These are phyloP conservation scores for Podospora didyma DNA, from an alignment of 495 filamentous ascomycete genomes.

Conservation along the genomic window DNA sequence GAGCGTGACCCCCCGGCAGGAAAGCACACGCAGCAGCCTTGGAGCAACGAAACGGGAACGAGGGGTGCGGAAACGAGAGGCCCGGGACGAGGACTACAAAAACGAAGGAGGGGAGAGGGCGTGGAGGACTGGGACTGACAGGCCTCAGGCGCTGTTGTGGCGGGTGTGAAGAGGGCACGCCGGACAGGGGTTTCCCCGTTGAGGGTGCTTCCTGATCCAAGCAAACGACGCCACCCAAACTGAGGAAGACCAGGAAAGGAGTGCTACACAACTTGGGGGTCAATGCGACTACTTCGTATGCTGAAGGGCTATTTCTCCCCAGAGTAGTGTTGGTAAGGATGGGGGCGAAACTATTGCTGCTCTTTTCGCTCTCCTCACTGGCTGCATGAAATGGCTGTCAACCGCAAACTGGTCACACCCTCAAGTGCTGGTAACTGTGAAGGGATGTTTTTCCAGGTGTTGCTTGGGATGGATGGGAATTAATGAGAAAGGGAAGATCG, in stretches of 20 bases:
- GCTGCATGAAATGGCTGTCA: no score
- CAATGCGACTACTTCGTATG: no score
- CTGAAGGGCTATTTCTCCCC: no score
- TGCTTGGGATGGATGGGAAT: not conserved
- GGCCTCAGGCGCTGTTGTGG: no score
- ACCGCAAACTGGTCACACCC: no score
- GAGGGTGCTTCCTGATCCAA: no score
- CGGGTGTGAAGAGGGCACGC: not conserved
- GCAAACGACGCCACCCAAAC: not conserved
- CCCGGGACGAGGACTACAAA: not conserved
- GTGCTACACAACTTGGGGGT: not conserved
- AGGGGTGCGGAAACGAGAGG: not conserved
- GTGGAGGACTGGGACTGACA: no score
- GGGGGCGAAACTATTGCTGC: no score
- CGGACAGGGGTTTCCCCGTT: not conserved
- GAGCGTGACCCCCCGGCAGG: slow-evolving; percentile 20
- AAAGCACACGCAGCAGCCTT: slow-evolving; percentile 11
- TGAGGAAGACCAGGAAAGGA: not conserved
- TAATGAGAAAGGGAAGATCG: not conserved
- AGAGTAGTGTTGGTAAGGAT: no score
- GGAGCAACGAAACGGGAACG: not conserved
- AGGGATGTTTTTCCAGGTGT: not conserved
- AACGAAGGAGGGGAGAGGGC: not conserved
- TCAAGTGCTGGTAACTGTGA: no score
- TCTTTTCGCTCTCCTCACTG: no score